Percentiles rank a stretch among this genome's conserved stretches.
Evolutionary conservation across 2,329 filamentous ascomycete genomes (phyloP).

Genomic region (Sordariomycetes sp.): DNA sequence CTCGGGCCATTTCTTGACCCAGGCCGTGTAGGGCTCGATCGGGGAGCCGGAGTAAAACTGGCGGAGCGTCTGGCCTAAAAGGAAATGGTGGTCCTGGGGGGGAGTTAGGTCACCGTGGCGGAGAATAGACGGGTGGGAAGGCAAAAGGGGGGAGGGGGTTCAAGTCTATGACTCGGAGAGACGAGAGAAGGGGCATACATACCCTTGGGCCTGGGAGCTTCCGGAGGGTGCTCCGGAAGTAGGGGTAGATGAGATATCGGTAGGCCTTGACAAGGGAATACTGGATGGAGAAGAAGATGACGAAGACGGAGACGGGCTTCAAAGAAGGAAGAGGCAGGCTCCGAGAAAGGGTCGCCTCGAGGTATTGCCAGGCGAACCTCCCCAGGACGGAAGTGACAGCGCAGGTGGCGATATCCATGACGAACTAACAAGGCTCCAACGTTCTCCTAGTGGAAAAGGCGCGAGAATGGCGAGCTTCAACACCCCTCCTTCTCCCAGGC

Average conservation of each 20-base stretch:
- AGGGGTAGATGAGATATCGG: conserved; percentile 28
- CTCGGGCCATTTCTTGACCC: conserved; percentile 16
- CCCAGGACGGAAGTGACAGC: not conserved
- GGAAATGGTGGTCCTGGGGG: conserved; percentile 22
- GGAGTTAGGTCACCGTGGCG: not conserved
- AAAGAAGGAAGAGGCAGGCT: not conserved
- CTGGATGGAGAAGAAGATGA: conserved; percentile 1
- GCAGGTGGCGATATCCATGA: not conserved
- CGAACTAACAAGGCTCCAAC: not conserved
- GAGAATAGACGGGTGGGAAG: not conserved
- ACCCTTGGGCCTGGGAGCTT: conserved; percentile 32
- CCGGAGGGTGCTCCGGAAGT: conserved; percentile 29
- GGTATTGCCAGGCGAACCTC: not conserved
- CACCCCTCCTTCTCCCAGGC: too few species aligned
- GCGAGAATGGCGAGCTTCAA: not conserved
- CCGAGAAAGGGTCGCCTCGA: not conserved
- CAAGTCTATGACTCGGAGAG: not conserved
- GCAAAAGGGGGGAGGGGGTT: not conserved
- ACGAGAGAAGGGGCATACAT: not conserved
- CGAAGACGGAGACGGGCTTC: not conserved
- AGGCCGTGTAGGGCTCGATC: conserved; percentile 8
- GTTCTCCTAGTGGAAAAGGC: not conserved
- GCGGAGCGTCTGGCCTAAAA: conserved; percentile 28
- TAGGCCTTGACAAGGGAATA: conserved; percentile 13
- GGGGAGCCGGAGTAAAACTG: conserved; percentile 17